Percentiles rank a stretch among this genome's conserved stretches.
These are phyloP conservation scores for Grammothele lineata DNA, from an alignment of 768 basidiomycete genomes.

Conservation along the genomic window DNA sequence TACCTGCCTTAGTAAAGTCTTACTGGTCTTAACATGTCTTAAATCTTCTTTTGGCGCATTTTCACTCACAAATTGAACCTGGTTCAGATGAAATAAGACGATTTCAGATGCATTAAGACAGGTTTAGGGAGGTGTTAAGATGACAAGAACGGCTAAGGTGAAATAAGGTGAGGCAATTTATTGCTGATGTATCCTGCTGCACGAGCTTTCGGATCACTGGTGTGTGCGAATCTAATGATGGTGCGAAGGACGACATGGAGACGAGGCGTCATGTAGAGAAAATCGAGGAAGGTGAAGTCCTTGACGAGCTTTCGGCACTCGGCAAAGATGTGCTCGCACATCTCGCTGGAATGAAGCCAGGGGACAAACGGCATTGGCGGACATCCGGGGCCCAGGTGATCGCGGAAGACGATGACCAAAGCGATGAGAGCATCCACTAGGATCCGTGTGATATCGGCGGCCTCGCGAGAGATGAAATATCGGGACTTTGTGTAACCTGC, in stretches of 20 bases:
- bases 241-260: no score
- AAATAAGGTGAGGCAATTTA: no score
- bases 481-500: conserved; percentile 6
- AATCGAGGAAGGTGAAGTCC: conserved; percentile 4
- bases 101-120: no score
- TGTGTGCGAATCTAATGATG: neutral
- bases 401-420: conserved; percentile 25
- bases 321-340: conserved; percentile 2
- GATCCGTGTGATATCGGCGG: neutral
- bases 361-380: conserved; percentile 24
- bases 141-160: no score
- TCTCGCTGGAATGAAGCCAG: neutral
- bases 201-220: neutral
- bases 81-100: no score
- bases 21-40: no score
- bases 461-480: conserved; percentile 1
- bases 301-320: neutral
- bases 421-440: neutral
- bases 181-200: conserved; percentile 1
- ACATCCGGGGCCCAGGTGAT: conserved; percentile 11
- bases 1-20: no score
- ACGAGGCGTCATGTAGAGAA: neutral
- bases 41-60: no score
- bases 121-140: no score
- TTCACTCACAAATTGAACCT: no score